phyloP scores from a whole-genome alignment of 352 stramenopile genomes.

The Aphanomyces invadans region DNA sequence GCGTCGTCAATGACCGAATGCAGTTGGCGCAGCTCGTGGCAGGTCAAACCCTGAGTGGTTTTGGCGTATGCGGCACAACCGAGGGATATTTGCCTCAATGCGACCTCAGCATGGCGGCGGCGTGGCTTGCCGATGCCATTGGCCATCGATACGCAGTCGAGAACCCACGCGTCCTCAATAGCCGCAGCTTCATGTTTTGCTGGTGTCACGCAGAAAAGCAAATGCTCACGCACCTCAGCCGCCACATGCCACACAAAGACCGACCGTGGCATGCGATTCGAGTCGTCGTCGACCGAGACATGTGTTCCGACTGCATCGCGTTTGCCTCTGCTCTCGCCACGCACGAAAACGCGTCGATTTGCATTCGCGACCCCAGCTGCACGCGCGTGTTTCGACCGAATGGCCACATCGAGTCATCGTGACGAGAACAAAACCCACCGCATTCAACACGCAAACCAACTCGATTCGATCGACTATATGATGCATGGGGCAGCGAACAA shows the following conservation, averaged over 20 bases:
- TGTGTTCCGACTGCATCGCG: constrained; percentile 69
- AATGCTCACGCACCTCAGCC: constrained; percentile 67
- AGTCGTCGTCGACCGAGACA: constrained; percentile 56
- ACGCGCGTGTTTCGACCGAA: constrained; percentile 36
- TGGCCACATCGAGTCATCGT: background rate
- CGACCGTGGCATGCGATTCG: constrained; percentile 43
- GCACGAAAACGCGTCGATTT: constrained; percentile 35
- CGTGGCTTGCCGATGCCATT: constrained; percentile 42
- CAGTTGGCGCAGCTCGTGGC: constrained; percentile 28
- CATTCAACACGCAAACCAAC: too few species aligned
- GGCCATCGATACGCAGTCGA: constrained; percentile 64
- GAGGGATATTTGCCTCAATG: constrained; percentile 53
- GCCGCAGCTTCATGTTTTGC: constrained; percentile 78
- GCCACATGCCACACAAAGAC: constrained; percentile 35
- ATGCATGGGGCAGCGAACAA: too few species aligned
- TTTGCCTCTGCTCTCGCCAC: constrained; percentile 45
- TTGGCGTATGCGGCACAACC: constrained; percentile 63
- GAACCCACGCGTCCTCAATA: constrained; percentile 55
- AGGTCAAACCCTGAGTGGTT: constrained; percentile 52
- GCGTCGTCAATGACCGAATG: too few species aligned
- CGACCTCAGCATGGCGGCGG: constrained; percentile 54
- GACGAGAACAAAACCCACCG: background rate
- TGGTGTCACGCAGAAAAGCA: constrained; percentile 85
- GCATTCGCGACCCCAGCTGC: constrained; percentile 41
- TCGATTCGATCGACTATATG: too few species aligned